phyloP scores from a whole-genome alignment of 225 moss, liverwort and hornwort genomes.

The Bryoerythrophyllum caledonicum region DNA sequence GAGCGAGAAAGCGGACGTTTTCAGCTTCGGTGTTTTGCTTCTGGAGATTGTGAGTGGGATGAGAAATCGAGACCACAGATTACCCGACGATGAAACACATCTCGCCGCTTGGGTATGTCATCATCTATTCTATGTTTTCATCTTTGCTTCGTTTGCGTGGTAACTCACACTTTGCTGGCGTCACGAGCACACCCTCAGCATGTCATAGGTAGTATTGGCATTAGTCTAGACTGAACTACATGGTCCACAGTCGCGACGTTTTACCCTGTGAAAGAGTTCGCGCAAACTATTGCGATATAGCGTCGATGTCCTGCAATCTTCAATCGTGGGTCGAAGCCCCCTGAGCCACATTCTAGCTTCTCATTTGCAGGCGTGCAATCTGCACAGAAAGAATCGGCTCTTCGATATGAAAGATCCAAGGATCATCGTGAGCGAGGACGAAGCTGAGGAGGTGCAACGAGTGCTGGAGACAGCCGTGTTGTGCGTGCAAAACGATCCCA shows the following conservation, averaged over 20 bases:
- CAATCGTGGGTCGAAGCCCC: neutral
- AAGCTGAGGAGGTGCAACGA: neutral
- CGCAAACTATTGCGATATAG: neutral
- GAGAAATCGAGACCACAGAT: neutral
- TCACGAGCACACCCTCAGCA: neutral
- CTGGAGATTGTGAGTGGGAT: neutral
- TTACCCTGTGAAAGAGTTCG: neutral
- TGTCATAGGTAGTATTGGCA: neutral
- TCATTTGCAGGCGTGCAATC: neutral
- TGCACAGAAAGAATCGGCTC: constrained; percentile 1
- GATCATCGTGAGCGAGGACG: neutral
- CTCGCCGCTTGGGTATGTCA: neutral
- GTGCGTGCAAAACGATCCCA: neutral
- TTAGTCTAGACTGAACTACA: neutral
- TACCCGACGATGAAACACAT: neutral
- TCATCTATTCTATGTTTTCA: neutral
- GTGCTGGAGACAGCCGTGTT: constrained; percentile 3
- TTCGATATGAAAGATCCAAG: neutral
- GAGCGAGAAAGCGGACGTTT: neutral
- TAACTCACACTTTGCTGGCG: neutral
- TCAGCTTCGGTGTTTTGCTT: neutral
- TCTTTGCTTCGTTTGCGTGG: neutral
- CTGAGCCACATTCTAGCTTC: too few relatives aligned
- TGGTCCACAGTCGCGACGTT: neutral
- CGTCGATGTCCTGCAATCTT: neutral